A percentile compares a stretch with the other conserved stretches of the same genome.
Conservation (phyloP, 805 yeast genomes). For the Yarrowia alimentaria region DNA sequence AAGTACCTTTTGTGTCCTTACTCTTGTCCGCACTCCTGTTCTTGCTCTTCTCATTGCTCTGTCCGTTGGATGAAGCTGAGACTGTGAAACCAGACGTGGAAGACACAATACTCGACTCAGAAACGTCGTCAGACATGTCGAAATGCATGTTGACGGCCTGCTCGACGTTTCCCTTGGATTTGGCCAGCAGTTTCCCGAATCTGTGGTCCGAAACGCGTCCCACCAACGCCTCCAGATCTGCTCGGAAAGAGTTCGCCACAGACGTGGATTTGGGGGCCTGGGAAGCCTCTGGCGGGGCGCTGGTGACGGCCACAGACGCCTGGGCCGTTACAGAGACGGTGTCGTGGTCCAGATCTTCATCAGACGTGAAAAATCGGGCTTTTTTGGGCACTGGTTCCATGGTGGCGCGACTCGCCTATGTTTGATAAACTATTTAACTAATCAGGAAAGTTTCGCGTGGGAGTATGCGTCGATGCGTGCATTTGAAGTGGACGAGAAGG, state of each 20-base stretch:
- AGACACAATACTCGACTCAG: no score
- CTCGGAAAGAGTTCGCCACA: slow-evolving; percentile 25
- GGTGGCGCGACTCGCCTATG: neutral
- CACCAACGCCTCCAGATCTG: slow-evolving; percentile 35
- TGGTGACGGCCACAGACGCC: no score
- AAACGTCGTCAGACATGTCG: slow-evolving; percentile 31
- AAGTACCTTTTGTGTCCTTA: no score
- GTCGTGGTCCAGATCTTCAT: slow-evolving; percentile 16
- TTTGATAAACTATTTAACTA: no score
- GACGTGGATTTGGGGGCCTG: neutral
- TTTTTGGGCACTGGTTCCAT: slow-evolving; percentile 28
- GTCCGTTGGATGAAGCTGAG: no score
- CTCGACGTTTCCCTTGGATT: slow-evolving; percentile 34
- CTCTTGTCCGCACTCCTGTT: no score
- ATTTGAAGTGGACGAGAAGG: neutral
- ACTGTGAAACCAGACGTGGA: no score
- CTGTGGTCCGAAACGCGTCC: slow-evolving; percentile 33
- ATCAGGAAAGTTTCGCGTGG: no score
- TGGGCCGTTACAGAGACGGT: neutral
- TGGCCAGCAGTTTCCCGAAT: slow-evolving; percentile 31
- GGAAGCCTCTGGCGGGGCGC: neutral
- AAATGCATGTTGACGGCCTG: slow-evolving; percentile 36
- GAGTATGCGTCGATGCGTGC: neutral
- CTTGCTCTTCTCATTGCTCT: no score
- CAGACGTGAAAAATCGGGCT: slow-evolving; percentile 30